Conservation (phyloP, 495 filamentous ascomycete species). For the Baudoinia panamericana region DNA sequence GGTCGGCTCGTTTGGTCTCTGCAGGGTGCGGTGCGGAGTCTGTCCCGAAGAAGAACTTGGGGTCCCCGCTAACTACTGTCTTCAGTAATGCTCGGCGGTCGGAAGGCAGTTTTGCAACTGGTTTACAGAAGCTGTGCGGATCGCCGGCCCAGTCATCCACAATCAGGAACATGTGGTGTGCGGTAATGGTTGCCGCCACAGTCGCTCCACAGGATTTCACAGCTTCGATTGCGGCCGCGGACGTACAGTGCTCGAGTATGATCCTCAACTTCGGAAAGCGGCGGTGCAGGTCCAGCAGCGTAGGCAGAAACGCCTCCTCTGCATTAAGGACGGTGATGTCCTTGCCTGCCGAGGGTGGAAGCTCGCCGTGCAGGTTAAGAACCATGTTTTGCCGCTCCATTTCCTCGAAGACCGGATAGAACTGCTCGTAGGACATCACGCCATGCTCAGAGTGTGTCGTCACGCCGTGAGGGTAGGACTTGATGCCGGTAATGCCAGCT, state of each 20-base stretch:
- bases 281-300: conserved; percentile 52
- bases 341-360: conserved; percentile 33
- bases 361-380: conserved; percentile 52
- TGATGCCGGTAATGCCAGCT: conserved; percentile 53
- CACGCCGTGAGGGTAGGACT: conserved; percentile 42
- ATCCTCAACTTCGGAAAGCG: conserved; percentile 71
- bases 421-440: conserved; percentile 56
- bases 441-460: conserved; percentile 81
- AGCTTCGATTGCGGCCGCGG: conserved; percentile 64
- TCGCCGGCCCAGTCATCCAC: conserved; percentile 65
- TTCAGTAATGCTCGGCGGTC: conserved; percentile 65
- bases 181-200: conserved; percentile 60
- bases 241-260: conserved; percentile 72
- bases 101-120: conserved; percentile 39
- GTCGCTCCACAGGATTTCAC: conserved; percentile 62
- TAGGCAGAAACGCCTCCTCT: conserved; percentile 71
- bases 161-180: conserved; percentile 69
- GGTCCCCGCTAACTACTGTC: conserved; percentile 50
- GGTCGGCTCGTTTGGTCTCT: conserved; percentile 52
- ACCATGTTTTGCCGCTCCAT: conserved; percentile 58
- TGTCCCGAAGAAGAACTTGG: conserved; percentile 74
- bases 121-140: conserved; percentile 79
- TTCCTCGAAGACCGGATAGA: conserved; percentile 65
- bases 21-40: conserved; percentile 70
- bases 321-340: conserved; percentile 61